A percentile compares a stretch with the other conserved stretches of the same genome.
These are phyloP conservation scores for Amorphotheca resinae DNA, from an alignment of 495 filamentous ascomycete genomes.

Conservation along the genomic window DNA sequence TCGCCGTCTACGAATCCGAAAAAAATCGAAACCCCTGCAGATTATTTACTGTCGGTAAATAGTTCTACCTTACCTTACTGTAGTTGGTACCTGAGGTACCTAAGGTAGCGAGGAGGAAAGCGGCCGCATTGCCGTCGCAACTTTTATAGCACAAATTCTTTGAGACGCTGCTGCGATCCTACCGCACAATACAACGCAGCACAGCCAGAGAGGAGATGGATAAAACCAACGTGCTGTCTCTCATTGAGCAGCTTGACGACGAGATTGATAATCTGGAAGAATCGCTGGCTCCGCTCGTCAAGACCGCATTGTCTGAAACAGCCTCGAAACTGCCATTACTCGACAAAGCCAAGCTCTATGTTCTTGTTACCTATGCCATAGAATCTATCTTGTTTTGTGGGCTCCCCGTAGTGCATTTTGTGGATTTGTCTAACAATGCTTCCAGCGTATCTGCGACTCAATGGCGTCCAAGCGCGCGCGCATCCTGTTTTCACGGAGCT, in stretches of 20 bases:
- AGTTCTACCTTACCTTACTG: no score
- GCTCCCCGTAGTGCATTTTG: conserved; percentile 13
- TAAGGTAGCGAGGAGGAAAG: no score
- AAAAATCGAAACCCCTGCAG: no score
- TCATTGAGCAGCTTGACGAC: conserved; percentile 60
- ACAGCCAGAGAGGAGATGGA: conserved; percentile 19
- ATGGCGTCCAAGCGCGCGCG: conserved; percentile 64
- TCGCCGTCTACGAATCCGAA: no score
- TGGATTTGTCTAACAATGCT: conserved; percentile 19
- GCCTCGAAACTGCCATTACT: conserved; percentile 74
- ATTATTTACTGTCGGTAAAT: no score
- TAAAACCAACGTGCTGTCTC: conserved; percentile 19
- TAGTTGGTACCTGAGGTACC: no score
- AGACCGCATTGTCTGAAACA: conserved; percentile 46
- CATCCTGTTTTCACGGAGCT: conserved; percentile 81
- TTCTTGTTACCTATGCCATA: conserved; percentile 71
- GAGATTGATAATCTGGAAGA: conserved; percentile 67
- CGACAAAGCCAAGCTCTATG: conserved; percentile 87
- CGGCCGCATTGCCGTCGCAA: background rate
- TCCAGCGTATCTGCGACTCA: conserved; percentile 64
- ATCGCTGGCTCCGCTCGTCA: conserved; percentile 54
- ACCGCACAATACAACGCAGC: no score
- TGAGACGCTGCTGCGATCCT: no score
- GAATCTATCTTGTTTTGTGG: conserved; percentile 87
- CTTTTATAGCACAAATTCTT: no score